These are phyloP conservation scores for Trichosporon sp. DNA, from an alignment of 1,284 basidiomycete species.

Conservation along the genomic window DNA sequence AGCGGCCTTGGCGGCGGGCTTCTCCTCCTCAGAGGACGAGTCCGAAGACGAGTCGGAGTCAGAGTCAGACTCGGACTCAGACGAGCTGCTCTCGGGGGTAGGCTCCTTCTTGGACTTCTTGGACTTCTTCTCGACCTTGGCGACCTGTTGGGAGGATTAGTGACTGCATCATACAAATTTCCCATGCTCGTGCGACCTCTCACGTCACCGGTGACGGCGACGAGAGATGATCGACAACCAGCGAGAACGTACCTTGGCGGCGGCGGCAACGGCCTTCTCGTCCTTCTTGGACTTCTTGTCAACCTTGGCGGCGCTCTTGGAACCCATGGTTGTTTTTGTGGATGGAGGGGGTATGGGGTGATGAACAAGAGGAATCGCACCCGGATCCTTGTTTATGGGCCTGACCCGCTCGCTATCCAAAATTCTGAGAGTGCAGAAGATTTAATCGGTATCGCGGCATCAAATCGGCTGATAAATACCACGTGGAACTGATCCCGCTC, in stretches of 20 bases:
- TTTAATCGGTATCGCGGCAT: constrained; percentile 15
- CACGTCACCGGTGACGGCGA: constrained; percentile 2
- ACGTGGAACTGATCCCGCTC: background rate
- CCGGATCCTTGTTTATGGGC: constrained; percentile 14
- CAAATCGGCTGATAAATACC: constrained; percentile 4
- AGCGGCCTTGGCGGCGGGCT: constrained; percentile 30
- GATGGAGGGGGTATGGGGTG: constrained; percentile 6
- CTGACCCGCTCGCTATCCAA: constrained; percentile 2
- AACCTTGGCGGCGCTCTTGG: constrained; percentile 16
- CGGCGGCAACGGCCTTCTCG: constrained; percentile 22
- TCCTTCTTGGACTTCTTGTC: constrained; percentile 42
- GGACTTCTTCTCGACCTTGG: constrained; percentile 40
- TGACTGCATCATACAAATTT: background rate
- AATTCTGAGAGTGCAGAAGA: background rate
- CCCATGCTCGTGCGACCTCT: constrained; percentile 15
- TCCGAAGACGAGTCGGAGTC: constrained; percentile 26
- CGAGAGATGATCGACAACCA: background rate
- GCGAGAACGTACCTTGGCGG: constrained; percentile 23
- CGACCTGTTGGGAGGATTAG: constrained; percentile 12
- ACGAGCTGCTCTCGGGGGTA: constrained; percentile 45
- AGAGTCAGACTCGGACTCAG: constrained; percentile 39
- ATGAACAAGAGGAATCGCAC: background rate
- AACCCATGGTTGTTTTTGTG: constrained; percentile 15
- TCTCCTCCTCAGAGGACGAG: constrained; percentile 23
- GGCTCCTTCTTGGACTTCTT: constrained; percentile 58